A percentile compares a stretch with the other conserved stretches of the same genome.
Conservation (phyloP, 2,329 filamentous ascomycete genomes). For the Cyanodermella asteris region DNA sequence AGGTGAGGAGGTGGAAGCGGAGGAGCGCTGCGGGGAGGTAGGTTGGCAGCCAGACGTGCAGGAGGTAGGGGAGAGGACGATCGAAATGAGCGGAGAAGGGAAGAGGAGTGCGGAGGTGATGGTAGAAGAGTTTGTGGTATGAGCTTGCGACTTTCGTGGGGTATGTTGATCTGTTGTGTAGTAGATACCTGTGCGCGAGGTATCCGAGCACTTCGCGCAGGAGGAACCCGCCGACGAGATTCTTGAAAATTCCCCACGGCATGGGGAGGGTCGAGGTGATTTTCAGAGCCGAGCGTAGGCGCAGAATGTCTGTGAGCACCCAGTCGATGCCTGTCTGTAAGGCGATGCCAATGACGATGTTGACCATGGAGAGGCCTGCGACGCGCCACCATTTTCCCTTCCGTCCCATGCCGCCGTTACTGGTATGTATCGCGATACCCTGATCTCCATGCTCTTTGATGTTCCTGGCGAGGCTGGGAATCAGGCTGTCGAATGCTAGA, state of each 20-base stretch:
- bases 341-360: constrained; percentile 29
- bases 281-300: constrained; percentile 31
- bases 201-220: constrained; percentile 48
- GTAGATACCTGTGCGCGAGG: constrained; percentile 46
- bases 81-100: constrained; percentile 38
- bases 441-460: constrained; percentile 44
- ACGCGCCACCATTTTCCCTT: constrained; percentile 25
- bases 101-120: constrained; percentile 29
- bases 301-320: constrained; percentile 29
- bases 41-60: constrained; percentile 32
- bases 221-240: constrained; percentile 30
- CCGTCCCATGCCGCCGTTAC: constrained; percentile 19
- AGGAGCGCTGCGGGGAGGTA: constrained; percentile 33
- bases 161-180: constrained; percentile 37
- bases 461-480: constrained; percentile 45
- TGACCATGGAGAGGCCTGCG: constrained; percentile 29
- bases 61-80: constrained; percentile 32
- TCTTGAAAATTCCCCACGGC: constrained; percentile 37
- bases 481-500: constrained; percentile 45
- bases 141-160: no score
- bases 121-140: constrained; percentile 33
- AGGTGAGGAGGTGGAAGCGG: constrained; percentile 39
- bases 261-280: constrained; percentile 38
- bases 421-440: no score
- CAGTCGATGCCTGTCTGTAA: constrained; percentile 35